Conservation (phyloP, 1,284 basidiomycete genomes). For the Naganishia liquefaciens region DNA sequence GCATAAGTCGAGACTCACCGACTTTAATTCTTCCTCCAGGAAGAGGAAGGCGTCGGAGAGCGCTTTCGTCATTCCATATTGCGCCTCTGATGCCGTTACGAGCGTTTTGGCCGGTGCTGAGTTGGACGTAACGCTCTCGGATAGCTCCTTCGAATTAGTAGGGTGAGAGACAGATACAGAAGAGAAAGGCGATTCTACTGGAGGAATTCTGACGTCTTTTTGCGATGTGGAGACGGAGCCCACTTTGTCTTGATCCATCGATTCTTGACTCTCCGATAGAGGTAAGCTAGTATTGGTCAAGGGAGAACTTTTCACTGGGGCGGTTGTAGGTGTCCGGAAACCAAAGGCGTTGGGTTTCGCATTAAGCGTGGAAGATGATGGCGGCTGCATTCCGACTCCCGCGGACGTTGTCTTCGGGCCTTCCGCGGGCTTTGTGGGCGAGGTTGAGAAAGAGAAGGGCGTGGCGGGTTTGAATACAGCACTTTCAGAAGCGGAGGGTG, state of each 20-base stretch:
- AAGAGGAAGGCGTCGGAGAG: constrained; percentile 14
- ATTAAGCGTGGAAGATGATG: constrained; percentile 5
- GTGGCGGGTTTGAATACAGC: constrained; percentile 8
- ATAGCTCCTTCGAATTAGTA: neutral
- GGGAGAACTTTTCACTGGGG: constrained; percentile 21
- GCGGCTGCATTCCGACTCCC: constrained; percentile 22
- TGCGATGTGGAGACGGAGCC: neutral
- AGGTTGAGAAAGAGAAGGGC: constrained; percentile 6
- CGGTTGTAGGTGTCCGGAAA: constrained; percentile 19
- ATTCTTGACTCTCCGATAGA: constrained; percentile 3
- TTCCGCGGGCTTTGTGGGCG: neutral
- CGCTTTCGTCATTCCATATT: constrained; percentile 10
- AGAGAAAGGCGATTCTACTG: neutral
- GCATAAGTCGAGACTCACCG: neutral
- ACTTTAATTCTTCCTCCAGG: constrained; percentile 27
- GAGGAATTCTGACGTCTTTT: neutral
- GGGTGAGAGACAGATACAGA: neutral
- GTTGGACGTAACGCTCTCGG: neutral
- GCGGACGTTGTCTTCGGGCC: constrained; percentile 4
- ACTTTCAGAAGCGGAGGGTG: neutral
- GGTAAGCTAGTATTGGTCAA: constrained; percentile 10
- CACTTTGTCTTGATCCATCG: neutral
- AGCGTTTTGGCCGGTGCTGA: neutral
- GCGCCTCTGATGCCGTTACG: neutral
- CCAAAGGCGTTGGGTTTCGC: constrained; percentile 23